Conservation (phyloP, 352 stramenopile species). For the Phytophthora cactorum region DNA sequence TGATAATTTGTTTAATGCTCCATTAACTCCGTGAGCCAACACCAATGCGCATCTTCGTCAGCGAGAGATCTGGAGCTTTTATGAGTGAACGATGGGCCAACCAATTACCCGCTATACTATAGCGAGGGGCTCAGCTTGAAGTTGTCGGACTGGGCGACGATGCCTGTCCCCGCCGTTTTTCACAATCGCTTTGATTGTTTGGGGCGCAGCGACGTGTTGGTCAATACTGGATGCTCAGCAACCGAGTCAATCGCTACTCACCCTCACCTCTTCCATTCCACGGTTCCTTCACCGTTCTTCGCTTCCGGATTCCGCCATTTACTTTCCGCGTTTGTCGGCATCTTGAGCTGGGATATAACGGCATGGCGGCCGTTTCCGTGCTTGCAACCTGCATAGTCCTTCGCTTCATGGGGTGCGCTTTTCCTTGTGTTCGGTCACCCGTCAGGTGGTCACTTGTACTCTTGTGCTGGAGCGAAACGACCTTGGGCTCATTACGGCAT, state of each 20-base stretch:
- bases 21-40: conserved; percentile 12
- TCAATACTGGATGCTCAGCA: conserved; percentile 11
- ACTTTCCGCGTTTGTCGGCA: conserved; percentile 16
- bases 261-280: conserved; percentile 12
- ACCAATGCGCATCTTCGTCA: conserved; percentile 21
- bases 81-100: conserved; percentile 17
- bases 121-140: conserved; percentile 27
- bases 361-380: conserved; percentile 22
- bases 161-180: conserved; percentile 10
- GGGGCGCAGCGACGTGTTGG: conserved; percentile 14
- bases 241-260: conserved; percentile 7
- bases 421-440: conserved; percentile 16
- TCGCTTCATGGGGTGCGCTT: conserved; percentile 7
- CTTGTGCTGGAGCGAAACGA: conserved; percentile 16
- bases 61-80: conserved; percentile 16
- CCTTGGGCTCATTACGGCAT: conserved; percentile 32
- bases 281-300: conserved; percentile 14
- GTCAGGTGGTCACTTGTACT: conserved; percentile 13
- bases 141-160: conserved; percentile 27
- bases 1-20: conserved; percentile 9
- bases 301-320: conserved; percentile 10
- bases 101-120: not conserved
- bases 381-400: conserved; percentile 20
- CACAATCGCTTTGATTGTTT: conserved; percentile 11
- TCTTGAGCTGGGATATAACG: conserved; percentile 18